Evolutionary conservation across 768 basidiomycete species (phyloP).

Genomic region (Tephrocybe rancida): DNA sequence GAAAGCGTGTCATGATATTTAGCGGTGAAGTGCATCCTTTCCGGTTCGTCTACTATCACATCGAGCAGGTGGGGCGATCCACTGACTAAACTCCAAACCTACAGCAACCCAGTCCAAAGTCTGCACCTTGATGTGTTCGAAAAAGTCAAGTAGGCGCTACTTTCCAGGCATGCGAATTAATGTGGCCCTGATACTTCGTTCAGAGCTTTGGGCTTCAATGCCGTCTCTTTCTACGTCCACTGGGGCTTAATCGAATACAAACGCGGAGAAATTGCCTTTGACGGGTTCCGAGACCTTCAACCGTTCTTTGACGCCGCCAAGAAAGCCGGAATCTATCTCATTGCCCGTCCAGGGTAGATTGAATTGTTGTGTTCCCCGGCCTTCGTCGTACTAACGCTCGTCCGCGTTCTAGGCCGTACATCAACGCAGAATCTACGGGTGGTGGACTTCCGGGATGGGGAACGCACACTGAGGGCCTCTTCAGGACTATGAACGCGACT

Average conservation of each 20-base stretch:
- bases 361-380: neutral
- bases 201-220: constrained; percentile 45
- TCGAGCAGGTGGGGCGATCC: neutral
- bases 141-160: constrained; percentile 38
- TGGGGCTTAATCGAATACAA: constrained; percentile 50
- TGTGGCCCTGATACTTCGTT: neutral
- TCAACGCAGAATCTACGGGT: constrained; percentile 52
- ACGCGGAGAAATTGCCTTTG: constrained; percentile 52
- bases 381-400: neutral
- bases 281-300: constrained; percentile 55
- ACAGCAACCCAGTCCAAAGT: constrained; percentile 42
- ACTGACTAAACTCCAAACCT: neutral
- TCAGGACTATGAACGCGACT: constrained; percentile 42
- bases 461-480: constrained; percentile 48
- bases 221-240: constrained; percentile 45
- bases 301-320: constrained; percentile 58
- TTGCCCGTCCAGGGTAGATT: constrained; percentile 51
- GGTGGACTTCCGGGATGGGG: constrained; percentile 63
- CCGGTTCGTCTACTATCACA: constrained; percentile 26
- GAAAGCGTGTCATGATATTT: constrained; percentile 40
- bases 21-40: constrained; percentile 48
- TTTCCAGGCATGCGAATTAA: neutral
- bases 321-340: constrained; percentile 56
- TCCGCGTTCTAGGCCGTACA: constrained; percentile 35
- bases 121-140: constrained; percentile 46